Conservation (phyloP, 345 rosid genomes). For the Populus davidiana region DNA sequence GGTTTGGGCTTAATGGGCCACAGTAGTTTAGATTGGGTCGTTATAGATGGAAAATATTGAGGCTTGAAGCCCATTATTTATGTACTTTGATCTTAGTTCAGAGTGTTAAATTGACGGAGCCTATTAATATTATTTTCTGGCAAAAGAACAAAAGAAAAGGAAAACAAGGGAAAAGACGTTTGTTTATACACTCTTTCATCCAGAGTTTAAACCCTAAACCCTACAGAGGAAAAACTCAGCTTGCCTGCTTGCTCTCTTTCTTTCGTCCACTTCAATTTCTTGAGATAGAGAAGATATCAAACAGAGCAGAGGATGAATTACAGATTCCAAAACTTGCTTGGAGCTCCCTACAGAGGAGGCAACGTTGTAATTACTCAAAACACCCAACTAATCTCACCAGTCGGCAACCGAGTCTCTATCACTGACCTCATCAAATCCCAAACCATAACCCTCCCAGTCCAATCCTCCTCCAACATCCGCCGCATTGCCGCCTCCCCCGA, state of each 20-base stretch:
- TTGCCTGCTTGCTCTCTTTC: background rate
- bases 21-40: background rate
- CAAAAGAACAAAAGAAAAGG: background rate
- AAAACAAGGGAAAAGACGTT: too few species aligned
- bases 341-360: constrained; percentile 93
- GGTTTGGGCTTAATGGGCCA: background rate
- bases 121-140: background rate
- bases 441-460: constrained; percentile 58
- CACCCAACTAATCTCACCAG: constrained; percentile 71
- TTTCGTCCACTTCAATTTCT: background rate
- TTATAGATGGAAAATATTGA: too few species aligned
- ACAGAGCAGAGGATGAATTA: constrained; percentile 52
- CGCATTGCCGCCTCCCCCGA: constrained; percentile 78
- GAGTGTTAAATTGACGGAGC: too few species aligned
- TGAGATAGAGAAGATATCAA: background rate
- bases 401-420: constrained; percentile 86
- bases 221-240: background rate
- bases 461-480: constrained; percentile 63
- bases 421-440: constrained; percentile 81
- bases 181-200: background rate
- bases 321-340: constrained; percentile 77
- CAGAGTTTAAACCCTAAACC: background rate
- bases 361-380: constrained; percentile 58
- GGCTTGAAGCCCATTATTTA: background rate
- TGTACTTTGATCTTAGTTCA: too few species aligned